Percentiles rank a stretch among this genome's conserved stretches.
Evolutionary conservation across 2,329 filamentous ascomycete species (phyloP).

Genomic region (Whalleya microplaca): DNA sequence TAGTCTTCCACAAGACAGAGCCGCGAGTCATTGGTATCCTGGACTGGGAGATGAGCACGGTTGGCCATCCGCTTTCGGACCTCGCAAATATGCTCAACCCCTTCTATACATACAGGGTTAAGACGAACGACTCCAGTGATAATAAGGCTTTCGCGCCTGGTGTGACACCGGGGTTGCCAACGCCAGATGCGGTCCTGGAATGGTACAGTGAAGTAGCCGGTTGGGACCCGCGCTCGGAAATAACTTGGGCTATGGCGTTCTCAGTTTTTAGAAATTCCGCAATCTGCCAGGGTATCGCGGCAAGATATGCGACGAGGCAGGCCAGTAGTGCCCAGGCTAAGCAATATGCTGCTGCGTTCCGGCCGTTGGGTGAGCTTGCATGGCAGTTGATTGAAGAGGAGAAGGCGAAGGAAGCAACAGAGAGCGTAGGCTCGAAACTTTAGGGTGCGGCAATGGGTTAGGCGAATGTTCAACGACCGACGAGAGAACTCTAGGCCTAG

Average conservation of each 20-base stretch:
- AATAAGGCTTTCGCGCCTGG: conserved; percentile 61
- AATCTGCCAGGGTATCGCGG: conserved; percentile 87
- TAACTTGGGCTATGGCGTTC: conserved; percentile 66
- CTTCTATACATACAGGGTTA: conserved; percentile 43
- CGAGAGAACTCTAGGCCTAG: background rate
- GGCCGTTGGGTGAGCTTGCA: conserved; percentile 74
- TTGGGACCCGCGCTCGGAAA: conserved; percentile 64
- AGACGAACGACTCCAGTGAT: conserved; percentile 34
- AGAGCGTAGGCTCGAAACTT: background rate
- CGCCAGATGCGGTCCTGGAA: conserved; percentile 54
- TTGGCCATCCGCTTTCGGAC: conserved; percentile 94
- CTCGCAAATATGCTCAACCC: conserved; percentile 75
- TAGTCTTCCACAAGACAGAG: conserved; percentile 88
- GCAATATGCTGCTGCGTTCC: conserved; percentile 70
- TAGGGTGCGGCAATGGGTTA: background rate
- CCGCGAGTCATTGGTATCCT: conserved; percentile 88
- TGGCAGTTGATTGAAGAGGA: conserved; percentile 69
- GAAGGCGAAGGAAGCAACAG: conserved; percentile 3
- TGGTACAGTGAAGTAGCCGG: conserved; percentile 73
- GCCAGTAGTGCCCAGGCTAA: conserved; percentile 85
- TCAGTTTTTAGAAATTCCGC: conserved; percentile 63
- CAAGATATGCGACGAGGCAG: conserved; percentile 80
- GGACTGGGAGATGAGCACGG: conserved; percentile 98
- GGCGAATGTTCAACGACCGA: background rate
- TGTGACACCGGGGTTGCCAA: conserved; percentile 60